Evolutionary conservation across 2,329 filamentous ascomycete species (phyloP).

Genomic region (Zalaria obscura): DNA sequence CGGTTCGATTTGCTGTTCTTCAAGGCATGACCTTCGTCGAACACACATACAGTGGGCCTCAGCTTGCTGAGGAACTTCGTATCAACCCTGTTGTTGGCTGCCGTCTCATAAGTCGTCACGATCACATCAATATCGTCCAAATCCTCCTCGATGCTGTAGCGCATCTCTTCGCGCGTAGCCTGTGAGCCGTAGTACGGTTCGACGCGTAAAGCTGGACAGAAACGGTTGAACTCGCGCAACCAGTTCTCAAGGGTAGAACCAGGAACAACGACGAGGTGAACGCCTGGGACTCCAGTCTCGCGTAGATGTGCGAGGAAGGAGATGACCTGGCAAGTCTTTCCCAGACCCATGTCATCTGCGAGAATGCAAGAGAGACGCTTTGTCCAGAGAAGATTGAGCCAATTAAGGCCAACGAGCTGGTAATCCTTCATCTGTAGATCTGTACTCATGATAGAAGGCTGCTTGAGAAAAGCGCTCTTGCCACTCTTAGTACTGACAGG

Average conservation of each 20-base stretch:
- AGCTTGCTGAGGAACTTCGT: slow-evolving; percentile 47
- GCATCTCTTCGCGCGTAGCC: slow-evolving; percentile 51
- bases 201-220: slow-evolving; percentile 64
- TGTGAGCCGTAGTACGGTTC: slow-evolving; percentile 60
- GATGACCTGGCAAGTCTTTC: slow-evolving; percentile 96
- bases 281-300: slow-evolving; percentile 53
- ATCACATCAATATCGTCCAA: slow-evolving; percentile 53
- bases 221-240: slow-evolving; percentile 77
- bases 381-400: slow-evolving; percentile 73
- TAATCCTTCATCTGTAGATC: slow-evolving; percentile 78
- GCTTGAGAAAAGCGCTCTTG: slow-evolving; percentile 36
- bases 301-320: slow-evolving; percentile 76
- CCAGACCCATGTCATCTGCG: slow-evolving; percentile 89
- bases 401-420: slow-evolving; percentile 87
- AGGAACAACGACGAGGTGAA: slow-evolving; percentile 76
- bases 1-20: slow-evolving; percentile 76
- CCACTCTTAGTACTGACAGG: slow-evolving; percentile 32
- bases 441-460: slow-evolving; percentile 66
- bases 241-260: slow-evolving; percentile 93
- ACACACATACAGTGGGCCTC: slow-evolving; percentile 51
- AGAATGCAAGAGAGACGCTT: slow-evolving; percentile 76
- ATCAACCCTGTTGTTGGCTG: slow-evolving; percentile 43
- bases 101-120: slow-evolving; percentile 58
- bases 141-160: slow-evolving; percentile 50
- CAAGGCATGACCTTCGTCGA: slow-evolving; percentile 86